phyloP scores from a whole-genome alignment of 805 yeast species.

The Candida vartiovaarae region DNA sequence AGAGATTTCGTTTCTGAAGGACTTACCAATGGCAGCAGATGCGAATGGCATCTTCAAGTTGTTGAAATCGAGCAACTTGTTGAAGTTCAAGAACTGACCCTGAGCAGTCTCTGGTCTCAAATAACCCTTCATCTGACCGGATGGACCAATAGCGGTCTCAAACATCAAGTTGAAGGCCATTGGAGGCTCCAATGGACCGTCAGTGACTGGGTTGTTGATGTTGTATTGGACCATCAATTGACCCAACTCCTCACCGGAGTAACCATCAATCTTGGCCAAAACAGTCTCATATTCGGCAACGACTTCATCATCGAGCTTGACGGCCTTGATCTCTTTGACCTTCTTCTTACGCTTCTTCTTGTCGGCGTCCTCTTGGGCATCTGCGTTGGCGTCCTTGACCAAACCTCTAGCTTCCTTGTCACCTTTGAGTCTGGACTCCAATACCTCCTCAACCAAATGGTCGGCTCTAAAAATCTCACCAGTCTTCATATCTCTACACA shows the following conservation, averaged over 20 bases:
- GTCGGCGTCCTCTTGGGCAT: conserved; percentile 64
- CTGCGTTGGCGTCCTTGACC: conserved; percentile 42
- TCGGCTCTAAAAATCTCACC: conserved; percentile 99
- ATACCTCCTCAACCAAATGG: conserved; percentile 95
- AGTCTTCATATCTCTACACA: conserved; percentile 91
- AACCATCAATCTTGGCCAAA: conserved; percentile 93
- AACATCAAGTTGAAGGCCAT: conserved; percentile 96
- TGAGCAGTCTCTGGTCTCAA: conserved; percentile 99
- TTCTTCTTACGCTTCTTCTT: conserved; percentile 93
- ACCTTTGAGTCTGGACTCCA: conserved; percentile 94
- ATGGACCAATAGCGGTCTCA: conserved; percentile 98
- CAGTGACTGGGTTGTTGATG: conserved; percentile 89
- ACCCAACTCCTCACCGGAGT: conserved; percentile 87
- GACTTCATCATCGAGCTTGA: conserved; percentile 75
- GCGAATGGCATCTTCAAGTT: conserved; percentile 98
- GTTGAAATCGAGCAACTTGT: conserved; percentile 88
- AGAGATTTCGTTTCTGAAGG: conserved; percentile 97
- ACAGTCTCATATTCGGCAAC: conserved; percentile 78
- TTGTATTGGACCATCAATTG: conserved; percentile 75
- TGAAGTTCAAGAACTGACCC: conserved; percentile 96
- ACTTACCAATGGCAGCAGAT: conserved; percentile 97
- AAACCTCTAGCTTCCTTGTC: conserved; percentile 94
- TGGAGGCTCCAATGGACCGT: conserved; percentile 82
- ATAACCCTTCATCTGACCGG: conserved; percentile 92
- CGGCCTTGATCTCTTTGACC: conserved; percentile 89